These are phyloP conservation scores for Phytophthora sojae DNA, from an alignment of 352 stramenopile species.

Conservation along the genomic window DNA sequence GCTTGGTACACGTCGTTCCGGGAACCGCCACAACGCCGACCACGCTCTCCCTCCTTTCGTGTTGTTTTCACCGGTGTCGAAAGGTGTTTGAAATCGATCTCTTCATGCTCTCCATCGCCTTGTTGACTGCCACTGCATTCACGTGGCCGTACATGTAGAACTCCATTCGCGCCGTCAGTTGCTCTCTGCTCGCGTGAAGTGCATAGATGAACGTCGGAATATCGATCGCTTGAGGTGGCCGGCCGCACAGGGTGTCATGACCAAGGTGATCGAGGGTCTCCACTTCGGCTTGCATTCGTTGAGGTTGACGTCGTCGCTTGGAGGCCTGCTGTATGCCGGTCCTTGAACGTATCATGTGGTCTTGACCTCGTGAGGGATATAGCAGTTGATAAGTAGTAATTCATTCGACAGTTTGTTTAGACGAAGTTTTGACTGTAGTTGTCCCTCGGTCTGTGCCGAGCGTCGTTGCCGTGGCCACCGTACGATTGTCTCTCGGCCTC, in stretches of 20 bases:
- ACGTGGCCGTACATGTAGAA: neutral
- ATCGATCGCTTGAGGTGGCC: neutral
- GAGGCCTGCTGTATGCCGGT: slow-evolving; percentile 3
- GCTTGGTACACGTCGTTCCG: no score
- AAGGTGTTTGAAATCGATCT: neutral
- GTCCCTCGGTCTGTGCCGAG: slow-evolving; percentile 29
- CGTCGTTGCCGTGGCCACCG: slow-evolving; percentile 14
- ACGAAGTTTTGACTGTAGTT: slow-evolving; percentile 68
- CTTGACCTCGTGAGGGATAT: slow-evolving; percentile 6
- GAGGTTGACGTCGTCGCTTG: neutral
- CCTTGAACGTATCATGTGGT: neutral
- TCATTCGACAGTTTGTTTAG: slow-evolving; percentile 24
- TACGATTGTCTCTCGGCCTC: slow-evolving; percentile 18
- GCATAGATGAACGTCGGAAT: slow-evolving; percentile 20
- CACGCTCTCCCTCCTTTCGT: neutral
- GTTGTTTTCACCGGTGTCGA: neutral
- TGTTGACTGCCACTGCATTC: neutral
- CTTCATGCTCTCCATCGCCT: neutral
- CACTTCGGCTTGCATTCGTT: neutral
- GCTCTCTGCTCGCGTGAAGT: slow-evolving; percentile 2
- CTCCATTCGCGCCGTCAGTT: slow-evolving; percentile 21
- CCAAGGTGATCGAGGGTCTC: neutral
- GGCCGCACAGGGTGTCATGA: slow-evolving; percentile 4
- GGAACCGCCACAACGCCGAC: neutral
- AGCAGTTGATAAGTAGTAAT: slow-evolving; percentile 15